Base-by-base conservation (phyloP, 768 basidiomycete species). In the Boletus sp. region DNA sequence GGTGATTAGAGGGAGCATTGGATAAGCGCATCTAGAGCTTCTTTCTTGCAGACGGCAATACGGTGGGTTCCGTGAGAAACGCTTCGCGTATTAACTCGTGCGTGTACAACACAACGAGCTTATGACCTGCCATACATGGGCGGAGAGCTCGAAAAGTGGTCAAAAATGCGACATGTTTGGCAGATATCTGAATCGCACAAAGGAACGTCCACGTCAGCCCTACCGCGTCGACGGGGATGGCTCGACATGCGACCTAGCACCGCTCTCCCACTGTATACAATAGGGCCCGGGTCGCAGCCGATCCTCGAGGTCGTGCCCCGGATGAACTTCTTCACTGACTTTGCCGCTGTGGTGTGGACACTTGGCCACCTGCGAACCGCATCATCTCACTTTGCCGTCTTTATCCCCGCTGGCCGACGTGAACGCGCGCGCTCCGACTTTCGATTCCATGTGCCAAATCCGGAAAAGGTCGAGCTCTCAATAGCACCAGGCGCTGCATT, bases 1-100 rank as follows among this genome's bases (percentile, higher is more conserved):
- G 51, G 60, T 4, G 50, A 64, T 53, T 51, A 38, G 33, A 27
- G 8, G 60, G 50, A 10, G 30, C 1, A 11, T 49, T 17, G 42
- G 21, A 42, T 50, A 43, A 43, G 33, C 5, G 34, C 49, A 46
- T 47, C 44, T 30, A 37, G 32, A 35, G 10, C 14, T 19, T 35
- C 33, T 15, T 35, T 7, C 1, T n/a, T 3, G 4, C 21, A 7
- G 14, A 5, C 2, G 21, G 32, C 14, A 33, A n/a, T 7, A 7
- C 3, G 13, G 29, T 13, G 7, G 13, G 29, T 13, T 44, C 29
- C 43, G 6, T 29, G 10, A 13, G 5, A 13, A 5, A 14, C 8
- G 23, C 25, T 27, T 9, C 8, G 7, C 9, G 23, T 21, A 25
- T 21, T 21, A 1, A 9, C 5, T 11, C 10, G 5, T 9, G 21